These are phyloP conservation scores for Auricularia sp. DNA, from an alignment of 768 basidiomycete species.

Conservation along the genomic window DNA sequence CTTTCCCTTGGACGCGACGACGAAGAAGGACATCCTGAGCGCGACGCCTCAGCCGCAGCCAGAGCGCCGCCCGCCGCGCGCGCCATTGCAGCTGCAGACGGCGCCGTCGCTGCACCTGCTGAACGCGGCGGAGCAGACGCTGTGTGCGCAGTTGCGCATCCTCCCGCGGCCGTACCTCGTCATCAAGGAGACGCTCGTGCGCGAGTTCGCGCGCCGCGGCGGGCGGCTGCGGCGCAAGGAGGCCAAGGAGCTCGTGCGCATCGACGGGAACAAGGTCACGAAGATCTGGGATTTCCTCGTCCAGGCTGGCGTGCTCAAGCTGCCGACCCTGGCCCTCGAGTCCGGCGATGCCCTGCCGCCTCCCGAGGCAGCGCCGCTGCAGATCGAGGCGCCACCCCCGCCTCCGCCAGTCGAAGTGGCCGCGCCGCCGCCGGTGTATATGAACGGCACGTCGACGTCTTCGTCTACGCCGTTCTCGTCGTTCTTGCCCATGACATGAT, in stretches of 20 bases:
- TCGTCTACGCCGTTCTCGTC: too few species aligned
- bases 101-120: conserved; percentile 85
- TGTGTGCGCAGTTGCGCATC: conserved; percentile 84
- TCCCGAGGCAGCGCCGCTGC: too few species aligned
- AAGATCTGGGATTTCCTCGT: conserved; percentile 90
- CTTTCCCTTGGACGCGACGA: neutral
- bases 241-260: conserved; percentile 82
- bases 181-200: conserved; percentile 89
- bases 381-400: too few species aligned
- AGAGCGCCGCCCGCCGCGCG: neutral
- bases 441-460: too few species aligned
- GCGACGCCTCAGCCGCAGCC: conserved; percentile 2
- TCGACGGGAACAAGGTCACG: conserved; percentile 88
- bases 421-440: too few species aligned
- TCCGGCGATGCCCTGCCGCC: neutral
- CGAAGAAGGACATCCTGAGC: neutral
- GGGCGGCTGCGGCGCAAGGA: conserved; percentile 83
- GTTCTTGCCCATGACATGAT: too few species aligned
- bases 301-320: conserved; percentile 46
- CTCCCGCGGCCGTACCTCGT: conserved; percentile 91
- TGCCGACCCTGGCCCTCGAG: neutral
- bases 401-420: too few species aligned
- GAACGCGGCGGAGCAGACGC: conserved; percentile 72
- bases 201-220: conserved; percentile 83
- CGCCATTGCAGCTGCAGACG: conserved; percentile 82